Percentiles rank a stretch among this genome's conserved stretches.
Evolutionary conservation across 805 yeast genomes (phyloP).

Genomic region (Kodamaea jinghongensis): DNA sequence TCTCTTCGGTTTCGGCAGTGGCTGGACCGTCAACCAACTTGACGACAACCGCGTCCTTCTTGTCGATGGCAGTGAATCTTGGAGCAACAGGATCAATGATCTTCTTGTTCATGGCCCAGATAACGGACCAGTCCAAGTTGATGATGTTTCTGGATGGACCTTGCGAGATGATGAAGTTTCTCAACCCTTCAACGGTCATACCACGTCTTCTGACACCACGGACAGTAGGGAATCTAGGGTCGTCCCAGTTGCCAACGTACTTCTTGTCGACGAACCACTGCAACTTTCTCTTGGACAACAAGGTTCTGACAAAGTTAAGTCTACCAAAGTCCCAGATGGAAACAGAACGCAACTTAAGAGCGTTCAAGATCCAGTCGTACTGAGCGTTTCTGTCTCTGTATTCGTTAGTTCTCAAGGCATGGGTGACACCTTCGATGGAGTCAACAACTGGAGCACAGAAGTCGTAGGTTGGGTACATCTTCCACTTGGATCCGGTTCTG

Average conservation of each 20-base stretch:
- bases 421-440: slow-evolving; percentile 94
- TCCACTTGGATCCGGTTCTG: slow-evolving; percentile 91
- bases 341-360: slow-evolving; percentile 82
- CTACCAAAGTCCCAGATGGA: slow-evolving; percentile 98
- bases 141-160: slow-evolving; percentile 98
- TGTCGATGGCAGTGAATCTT: slow-evolving; percentile 80
- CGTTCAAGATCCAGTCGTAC: slow-evolving; percentile 91
- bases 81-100: slow-evolving; percentile 96
- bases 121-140: slow-evolving; percentile 94
- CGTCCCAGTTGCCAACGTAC: slow-evolving; percentile 93
- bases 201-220: slow-evolving; percentile 99
- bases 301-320: slow-evolving; percentile 93
- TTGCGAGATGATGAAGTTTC: slow-evolving; percentile 89
- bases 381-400: slow-evolving; percentile 98
- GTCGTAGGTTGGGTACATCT: slow-evolving; percentile 96
- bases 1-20: slow-evolving; percentile 18
- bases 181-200: slow-evolving; percentile 97
- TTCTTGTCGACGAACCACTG: slow-evolving; percentile 98
- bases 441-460: slow-evolving; percentile 98
- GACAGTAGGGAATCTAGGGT: slow-evolving; percentile 99
- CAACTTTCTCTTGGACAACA: slow-evolving; percentile 93
- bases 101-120: slow-evolving; percentile 98
- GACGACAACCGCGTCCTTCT: slow-evolving; percentile 65
- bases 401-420: slow-evolving; percentile 95
- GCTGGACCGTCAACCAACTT: slow-evolving; percentile 40